phyloP scores from a whole-genome alignment of 2,329 filamentous ascomycete genomes.

The Ceratocystis destructans region DNA sequence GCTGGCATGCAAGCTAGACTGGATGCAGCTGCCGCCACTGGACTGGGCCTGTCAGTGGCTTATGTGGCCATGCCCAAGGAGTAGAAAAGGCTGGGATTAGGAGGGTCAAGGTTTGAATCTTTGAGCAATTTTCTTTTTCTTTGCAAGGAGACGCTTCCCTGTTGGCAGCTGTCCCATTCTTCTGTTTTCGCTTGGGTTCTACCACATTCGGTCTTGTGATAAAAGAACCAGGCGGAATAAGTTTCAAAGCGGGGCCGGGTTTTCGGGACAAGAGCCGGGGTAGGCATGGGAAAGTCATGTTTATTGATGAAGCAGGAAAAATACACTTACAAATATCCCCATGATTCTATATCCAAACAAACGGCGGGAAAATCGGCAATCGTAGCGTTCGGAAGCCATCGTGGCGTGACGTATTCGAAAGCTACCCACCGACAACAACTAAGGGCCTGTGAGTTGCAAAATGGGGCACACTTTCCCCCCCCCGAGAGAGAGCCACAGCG shows the following conservation, averaged over 20 bases:
- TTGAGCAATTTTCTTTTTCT: neutral
- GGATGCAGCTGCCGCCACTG: neutral
- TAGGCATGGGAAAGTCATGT: no score
- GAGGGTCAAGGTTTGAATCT: neutral
- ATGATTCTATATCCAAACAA: neutral
- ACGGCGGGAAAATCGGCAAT: neutral
- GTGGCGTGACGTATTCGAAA: neutral
- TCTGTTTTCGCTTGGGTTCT: neutral
- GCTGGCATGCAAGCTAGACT: neutral
- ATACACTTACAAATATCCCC: neutral
- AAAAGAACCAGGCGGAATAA: neutral
- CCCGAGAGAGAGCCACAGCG: neutral
- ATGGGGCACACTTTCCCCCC: neutral
- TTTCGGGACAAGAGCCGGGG: neutral
- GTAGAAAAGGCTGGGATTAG: neutral
- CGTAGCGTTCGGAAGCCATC: neutral
- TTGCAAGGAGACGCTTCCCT: neutral
- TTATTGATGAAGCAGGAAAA: neutral
- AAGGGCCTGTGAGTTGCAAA: neutral
- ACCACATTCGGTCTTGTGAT: conserved; percentile 1
- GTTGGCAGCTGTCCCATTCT: conserved; percentile 7
- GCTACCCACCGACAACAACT: neutral
- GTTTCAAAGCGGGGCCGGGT: conserved; percentile 1
- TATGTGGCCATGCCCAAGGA: neutral
- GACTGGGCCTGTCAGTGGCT: neutral